Base-by-base conservation (phyloP, 169 alveolate genomes). In the Plasmodium blacklocki region DNA sequence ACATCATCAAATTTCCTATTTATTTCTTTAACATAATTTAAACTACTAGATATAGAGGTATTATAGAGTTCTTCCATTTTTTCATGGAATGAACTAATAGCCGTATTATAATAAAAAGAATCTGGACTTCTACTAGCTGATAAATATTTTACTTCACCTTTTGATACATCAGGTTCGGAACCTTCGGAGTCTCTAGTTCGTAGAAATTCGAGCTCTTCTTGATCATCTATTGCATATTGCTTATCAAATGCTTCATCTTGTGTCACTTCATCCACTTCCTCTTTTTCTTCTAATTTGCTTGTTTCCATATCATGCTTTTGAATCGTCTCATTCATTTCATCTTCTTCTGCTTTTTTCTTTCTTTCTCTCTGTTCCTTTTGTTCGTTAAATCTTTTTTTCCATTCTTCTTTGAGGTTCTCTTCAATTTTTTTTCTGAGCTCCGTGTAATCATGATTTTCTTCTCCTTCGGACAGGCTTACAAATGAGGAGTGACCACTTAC, bases 271-370 rank as follows among this genome's bases (percentile, higher is more conserved):
- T 29, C 19, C 54, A 2, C 21, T 52, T 9, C 60, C 26, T 80
- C 90, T 39, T 80, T 73, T 45, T 68, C 50, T 80, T 66, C 90
- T 66, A 68, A 66, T 39, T 67, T 6, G 15, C 70, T 58, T 45
- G 83, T 68, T 60, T 66, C 73, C 63, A 56, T 18, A 68, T 80
- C 90, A 23, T 80, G 73, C 54, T 80, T 43, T 11, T 80, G 74
- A 11, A 23, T 58, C 1, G 15, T 66, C 49, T 11, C 88, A 19
- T 15, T 64, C n/a, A 18, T 8, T 12, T 80, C 90, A 2, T 68
- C 74, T 80, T 68, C 73, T 45, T 68, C 76, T 68, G 4, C 19
- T 18, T 45, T 68, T 54, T 18, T 18, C 26, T 29, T 47, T 68
- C 58, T 67, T 32, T 80, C 74, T 8, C 39, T 80, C 52, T 9